Evolutionary conservation across 352 stramenopile species (phyloP).

Genomic region (Phytophthora chlamydospora): DNA sequence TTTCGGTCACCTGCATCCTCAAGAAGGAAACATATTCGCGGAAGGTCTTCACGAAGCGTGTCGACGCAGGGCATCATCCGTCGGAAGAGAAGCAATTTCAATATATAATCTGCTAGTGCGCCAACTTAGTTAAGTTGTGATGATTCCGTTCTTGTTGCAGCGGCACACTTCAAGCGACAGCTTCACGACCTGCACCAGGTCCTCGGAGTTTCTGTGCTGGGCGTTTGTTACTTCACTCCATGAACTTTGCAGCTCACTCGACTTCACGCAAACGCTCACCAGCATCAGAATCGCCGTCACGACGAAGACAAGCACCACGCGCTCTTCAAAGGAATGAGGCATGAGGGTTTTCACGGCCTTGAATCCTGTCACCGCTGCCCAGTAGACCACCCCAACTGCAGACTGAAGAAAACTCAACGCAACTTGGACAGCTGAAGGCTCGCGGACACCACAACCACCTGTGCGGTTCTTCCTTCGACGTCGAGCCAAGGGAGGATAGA

Average conservation of each 20-base stretch:
- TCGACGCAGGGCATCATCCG: no score
- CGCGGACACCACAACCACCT: background rate
- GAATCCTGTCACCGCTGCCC: background rate
- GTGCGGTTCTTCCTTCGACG: background rate
- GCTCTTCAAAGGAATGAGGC: constrained; percentile 19
- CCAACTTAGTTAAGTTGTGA: constrained; percentile 5
- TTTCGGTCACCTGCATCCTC: no score
- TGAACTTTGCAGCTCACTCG: constrained; percentile 14
- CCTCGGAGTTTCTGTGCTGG: constrained; percentile 11
- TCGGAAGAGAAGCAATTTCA: no score
- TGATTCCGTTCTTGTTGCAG: no score
- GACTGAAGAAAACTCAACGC: constrained; percentile 17
- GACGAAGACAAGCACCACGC: constrained; percentile 5
- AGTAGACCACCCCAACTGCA: constrained; percentile 8
- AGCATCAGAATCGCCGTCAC: constrained; percentile 9
- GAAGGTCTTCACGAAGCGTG: no score
- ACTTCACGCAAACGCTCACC: constrained; percentile 12
- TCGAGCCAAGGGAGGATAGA: background rate
- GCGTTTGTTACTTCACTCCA: constrained; percentile 17
- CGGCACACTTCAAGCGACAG: constrained; percentile 21
- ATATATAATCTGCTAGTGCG: background rate
- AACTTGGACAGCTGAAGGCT: constrained; percentile 19
- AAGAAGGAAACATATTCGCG: no score
- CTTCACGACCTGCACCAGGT: constrained; percentile 20
- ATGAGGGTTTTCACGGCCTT: constrained; percentile 12